Base-by-base conservation (phyloP, 1,139 yeast species). In the Lodderomyces elongisporus region DNA sequence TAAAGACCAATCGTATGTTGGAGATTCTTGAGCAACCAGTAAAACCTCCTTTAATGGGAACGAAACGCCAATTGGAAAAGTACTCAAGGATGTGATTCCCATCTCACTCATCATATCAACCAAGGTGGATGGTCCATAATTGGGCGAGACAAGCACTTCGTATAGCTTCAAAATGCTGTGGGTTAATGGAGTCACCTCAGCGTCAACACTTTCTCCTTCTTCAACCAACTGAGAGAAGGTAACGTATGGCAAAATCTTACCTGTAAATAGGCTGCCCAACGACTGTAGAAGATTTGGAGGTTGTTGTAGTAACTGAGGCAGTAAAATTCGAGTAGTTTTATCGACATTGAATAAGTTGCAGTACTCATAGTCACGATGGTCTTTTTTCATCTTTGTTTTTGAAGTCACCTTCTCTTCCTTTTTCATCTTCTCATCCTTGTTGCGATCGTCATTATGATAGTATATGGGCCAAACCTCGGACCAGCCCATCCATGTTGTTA, bases 401-500 rank as follows among this genome's bases (percentile, higher is more conserved):
- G n/a, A n/a, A n/a, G n/a, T n/a, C n/a, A n/a, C n/a, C n/a, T n/a
- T n/a, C n/a, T n/a, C n/a, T n/a, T n/a, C n/a, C n/a, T n/a, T n/a
- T n/a, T n/a, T n/a, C n/a, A n/a, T n/a, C n/a, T n/a, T n/a, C n/a
- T n/a, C n/a, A n/a, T n/a, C n/a, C n/a, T n/a, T n/a, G n/a, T n/a
- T n/a, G n/a, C n/a, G n/a, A n/a, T n/a, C n/a, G 23, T 58, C 61
- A 5, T 60, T 45, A 52, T 55, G 62, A 48, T 85, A 85, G 48
- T 78, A 79, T 2, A 55, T 51, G 13, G 58, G 52, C 96, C 96
- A 88, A 0, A 51, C 40, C 0, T 65, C 72, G 3, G 80, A 74
- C 96, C 96, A 87, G 2, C 83, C 79, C 74, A 82, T 75, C 79
- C 87, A 75, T 8, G 60, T 43, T 0, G 81, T 70, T 5, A 84